Evolutionary conservation across 2,329 filamentous ascomycete species (phyloP), one percentile per base, ranked within the genome.

Genomic region (Neopestalotiopsis clavispora): DNA sequence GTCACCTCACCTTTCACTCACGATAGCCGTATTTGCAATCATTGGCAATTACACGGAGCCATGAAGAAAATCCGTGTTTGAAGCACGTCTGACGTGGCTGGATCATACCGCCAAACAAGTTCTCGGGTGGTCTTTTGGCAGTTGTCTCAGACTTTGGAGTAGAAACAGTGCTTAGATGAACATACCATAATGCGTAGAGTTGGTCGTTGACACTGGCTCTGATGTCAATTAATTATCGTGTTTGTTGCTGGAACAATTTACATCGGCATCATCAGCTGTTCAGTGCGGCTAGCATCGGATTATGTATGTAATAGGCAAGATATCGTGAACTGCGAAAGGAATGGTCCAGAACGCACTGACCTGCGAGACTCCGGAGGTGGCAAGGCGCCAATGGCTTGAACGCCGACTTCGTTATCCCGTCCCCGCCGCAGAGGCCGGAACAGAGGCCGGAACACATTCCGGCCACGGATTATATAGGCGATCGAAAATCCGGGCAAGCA

Each of bases 391-490:
- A 59, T n/a, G 12, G 1, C n/a, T 9, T 34, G 30, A 23, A 20
- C 23, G 57, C 30, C 57, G 57, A 34, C 30, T 14, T 34, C 12
- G 4, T 13, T 34, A 34, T 59, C 57, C 57, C 23, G 23, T 59
- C 23, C 30, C 57, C 57, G 30, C 57, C 57, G 70, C 73, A 69
- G 70, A 52, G n/a, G 45, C 45, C 45, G 45, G 45, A 52, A 52
- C 45, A 52, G 45, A 69, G 75, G 75, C 75, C 77, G 78, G 77
- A 79, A 77, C 34, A 2, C 13, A 67, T 79, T 79, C 78, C 77
- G 78, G 78, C 77, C 77, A 75, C 74, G 71, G 72, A 49, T 67
- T 77, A 77, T 78, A 75, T 75, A 70, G 52, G 40, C 45, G 45
- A 58, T 67, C 65, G 49, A 34, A 59, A 59, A n/a, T 59, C 12